Percentiles rank a stretch among this genome's conserved stretches.
phyloP scores from a whole-genome alignment of 2,329 filamentous ascomycete genomes.

The Fusarium chaquense region DNA sequence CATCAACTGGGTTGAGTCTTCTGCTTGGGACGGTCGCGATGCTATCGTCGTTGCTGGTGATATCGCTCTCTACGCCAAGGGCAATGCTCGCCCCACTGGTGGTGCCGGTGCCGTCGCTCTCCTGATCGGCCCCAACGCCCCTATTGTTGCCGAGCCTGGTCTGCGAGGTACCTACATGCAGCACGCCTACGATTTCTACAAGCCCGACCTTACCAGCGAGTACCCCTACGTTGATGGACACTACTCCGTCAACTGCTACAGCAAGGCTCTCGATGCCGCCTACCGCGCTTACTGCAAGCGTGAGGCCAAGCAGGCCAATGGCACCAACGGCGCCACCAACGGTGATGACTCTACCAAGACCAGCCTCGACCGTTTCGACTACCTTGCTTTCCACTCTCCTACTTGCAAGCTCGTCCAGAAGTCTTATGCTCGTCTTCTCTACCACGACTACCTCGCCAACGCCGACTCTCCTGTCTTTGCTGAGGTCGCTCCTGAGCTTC shows the following conservation, averaged over 20 bases:
- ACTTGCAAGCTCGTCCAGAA: conserved; percentile 91
- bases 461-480: conserved; percentile 75
- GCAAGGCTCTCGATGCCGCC: conserved; percentile 80
- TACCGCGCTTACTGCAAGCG: conserved; percentile 85
- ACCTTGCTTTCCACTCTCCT: conserved; percentile 84
- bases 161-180: conserved; percentile 84
- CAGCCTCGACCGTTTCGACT: conserved; percentile 83
- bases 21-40: conserved; percentile 86
- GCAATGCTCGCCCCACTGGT: conserved; percentile 82
- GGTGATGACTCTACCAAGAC: conserved; percentile 65
- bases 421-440: conserved; percentile 84
- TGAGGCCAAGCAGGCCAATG: conserved; percentile 72
- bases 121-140: conserved; percentile 82
- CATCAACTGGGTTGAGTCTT: conserved; percentile 88
- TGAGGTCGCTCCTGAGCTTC: conserved; percentile 80
- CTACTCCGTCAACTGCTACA: conserved; percentile 86
- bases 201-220: conserved; percentile 88
- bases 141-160: conserved; percentile 81
- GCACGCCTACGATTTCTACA: conserved; percentile 91
- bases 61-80: conserved; percentile 88
- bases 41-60: conserved; percentile 84
- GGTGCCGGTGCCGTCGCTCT: conserved; percentile 84
- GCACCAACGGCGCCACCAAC: conserved; percentile 64
- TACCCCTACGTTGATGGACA: conserved; percentile 89
- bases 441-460: conserved; percentile 85